Evolutionary conservation across 1,284 basidiomycete genomes (phyloP).

Genomic region (Cryptococcus sp.): DNA sequence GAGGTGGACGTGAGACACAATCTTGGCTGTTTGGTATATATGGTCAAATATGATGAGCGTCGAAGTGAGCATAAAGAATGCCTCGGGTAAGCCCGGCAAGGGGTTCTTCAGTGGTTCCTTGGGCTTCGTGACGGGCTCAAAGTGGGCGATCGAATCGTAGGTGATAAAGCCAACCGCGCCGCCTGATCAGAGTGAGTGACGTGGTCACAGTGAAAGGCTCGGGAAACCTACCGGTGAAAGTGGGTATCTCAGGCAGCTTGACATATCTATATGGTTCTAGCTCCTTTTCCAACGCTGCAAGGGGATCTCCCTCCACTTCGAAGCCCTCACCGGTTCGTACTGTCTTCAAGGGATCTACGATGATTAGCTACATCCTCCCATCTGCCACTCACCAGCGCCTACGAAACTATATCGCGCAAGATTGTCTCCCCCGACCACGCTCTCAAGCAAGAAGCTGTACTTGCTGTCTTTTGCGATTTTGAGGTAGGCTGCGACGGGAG

Average conservation of each 20-base stretch:
- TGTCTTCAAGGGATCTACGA: conserved; percentile 83
- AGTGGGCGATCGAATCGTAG: conserved; percentile 95
- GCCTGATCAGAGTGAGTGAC: conserved; percentile 67
- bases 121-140: conserved; percentile 82
- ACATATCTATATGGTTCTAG: conserved; percentile 85
- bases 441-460: conserved; percentile 91
- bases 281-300: conserved; percentile 79
- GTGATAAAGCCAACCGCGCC: conserved; percentile 97
- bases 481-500: conserved; percentile 95
- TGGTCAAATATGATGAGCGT: conserved; percentile 96
- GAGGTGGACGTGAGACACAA: conserved; percentile 92
- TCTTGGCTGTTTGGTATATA: conserved; percentile 89
- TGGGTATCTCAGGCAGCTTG: conserved; percentile 84
- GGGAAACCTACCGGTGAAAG: conserved; percentile 77
- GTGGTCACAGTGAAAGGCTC: conserved; percentile 95
- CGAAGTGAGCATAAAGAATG: conserved; percentile 95
- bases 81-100: conserved; percentile 82
- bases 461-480: conserved; percentile 87
- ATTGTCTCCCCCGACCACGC: conserved; percentile 86
- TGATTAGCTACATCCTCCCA: conserved; percentile 10
- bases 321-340: conserved; percentile 84
- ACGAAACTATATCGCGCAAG: conserved; percentile 94
- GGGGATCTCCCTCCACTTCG: conserved; percentile 83
- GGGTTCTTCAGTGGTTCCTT: conserved; percentile 67
- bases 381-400: conserved; percentile 71